Conservation (phyloP, 352 stramenopile species). For the Pythium brachiatum region DNA sequence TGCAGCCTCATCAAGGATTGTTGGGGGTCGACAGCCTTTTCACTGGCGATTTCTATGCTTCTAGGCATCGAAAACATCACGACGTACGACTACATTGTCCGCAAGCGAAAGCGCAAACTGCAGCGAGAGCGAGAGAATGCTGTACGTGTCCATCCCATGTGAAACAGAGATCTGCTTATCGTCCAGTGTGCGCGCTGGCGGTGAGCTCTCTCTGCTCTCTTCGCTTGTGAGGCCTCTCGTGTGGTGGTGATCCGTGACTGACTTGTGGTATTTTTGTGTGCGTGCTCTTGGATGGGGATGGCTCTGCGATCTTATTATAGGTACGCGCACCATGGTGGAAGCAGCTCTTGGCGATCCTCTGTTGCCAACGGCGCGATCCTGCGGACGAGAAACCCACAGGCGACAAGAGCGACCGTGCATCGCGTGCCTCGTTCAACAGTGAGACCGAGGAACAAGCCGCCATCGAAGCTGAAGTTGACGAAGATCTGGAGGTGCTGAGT, state of each 20-base stretch:
- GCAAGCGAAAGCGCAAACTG: conserved; percentile 72
- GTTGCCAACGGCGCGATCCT: conserved; percentile 23
- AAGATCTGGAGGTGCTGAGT: conserved; percentile 76
- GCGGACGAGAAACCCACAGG: conserved; percentile 29
- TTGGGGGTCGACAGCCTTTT: background rate
- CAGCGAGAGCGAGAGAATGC: conserved; percentile 52
- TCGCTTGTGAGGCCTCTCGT: background rate
- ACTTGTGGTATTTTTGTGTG: conserved; percentile 8
- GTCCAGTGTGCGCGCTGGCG: conserved; percentile 20
- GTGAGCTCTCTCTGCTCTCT: conserved; percentile 14
- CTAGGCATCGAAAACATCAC: conserved; percentile 78
- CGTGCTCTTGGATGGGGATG: background rate
- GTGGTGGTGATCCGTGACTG: background rate
- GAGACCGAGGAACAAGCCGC: conserved; percentile 62
- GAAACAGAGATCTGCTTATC: conserved; percentile 23
- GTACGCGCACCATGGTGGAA: conserved; percentile 28
- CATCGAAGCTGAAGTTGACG: conserved; percentile 78
- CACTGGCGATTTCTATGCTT: conserved; percentile 7
- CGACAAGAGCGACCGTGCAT: conserved; percentile 55
- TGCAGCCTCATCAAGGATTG: background rate
- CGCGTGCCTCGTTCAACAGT: conserved; percentile 52
- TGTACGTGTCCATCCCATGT: conserved; percentile 73
- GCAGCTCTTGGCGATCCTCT: conserved; percentile 25
- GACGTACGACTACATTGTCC: conserved; percentile 88
- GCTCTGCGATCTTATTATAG: conserved; percentile 8